phyloP scores from a whole-genome alignment of 2,329 filamentous ascomycete genomes.

The Pezizomycotina sp. region DNA sequence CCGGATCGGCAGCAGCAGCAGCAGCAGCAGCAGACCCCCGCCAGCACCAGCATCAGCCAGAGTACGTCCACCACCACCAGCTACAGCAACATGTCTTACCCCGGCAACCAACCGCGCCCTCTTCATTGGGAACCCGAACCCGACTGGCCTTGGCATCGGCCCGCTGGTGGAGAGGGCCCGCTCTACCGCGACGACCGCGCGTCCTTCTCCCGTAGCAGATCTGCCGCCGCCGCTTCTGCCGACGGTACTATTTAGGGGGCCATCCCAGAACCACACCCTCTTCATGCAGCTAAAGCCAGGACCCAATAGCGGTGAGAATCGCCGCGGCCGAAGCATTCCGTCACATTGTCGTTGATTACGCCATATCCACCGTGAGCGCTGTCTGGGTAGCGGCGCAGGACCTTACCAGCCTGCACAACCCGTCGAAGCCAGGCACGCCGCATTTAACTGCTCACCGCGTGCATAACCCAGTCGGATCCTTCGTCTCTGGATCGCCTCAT shows the following conservation, averaged over 20 bases:
- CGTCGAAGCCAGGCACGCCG: slow-evolving; percentile 41
- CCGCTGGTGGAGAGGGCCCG: no score
- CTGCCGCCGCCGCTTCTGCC: no score
- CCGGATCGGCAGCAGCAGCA: slow-evolving; percentile 6
- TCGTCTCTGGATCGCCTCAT: slow-evolving; percentile 51
- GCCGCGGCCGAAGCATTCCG: slow-evolving; percentile 23
- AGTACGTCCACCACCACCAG: no score
- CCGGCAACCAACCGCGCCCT: no score
- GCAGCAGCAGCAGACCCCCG: no score
- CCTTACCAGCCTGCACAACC: slow-evolving; percentile 42
- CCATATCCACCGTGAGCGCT: slow-evolving; percentile 33
- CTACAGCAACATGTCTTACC: no score
- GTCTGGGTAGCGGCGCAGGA: slow-evolving; percentile 53
- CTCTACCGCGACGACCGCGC: slow-evolving; percentile 2
- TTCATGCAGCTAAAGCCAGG: slow-evolving; percentile 22
- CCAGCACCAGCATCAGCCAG: no score
- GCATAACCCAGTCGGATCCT: slow-evolving; percentile 44
- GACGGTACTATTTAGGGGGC: no score
- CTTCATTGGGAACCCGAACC: no score
- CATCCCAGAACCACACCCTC: slow-evolving; percentile 19
- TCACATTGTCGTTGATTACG: slow-evolving; percentile 22
- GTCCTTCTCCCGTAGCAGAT: no score
- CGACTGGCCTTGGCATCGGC: no score
- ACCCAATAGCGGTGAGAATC: slow-evolving; percentile 23
- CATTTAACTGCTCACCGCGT: slow-evolving; percentile 50